Percentiles rank a stretch among this genome's conserved stretches.
Conservation (phyloP, 257 asterid species). For the Primulina tabacum region DNA sequence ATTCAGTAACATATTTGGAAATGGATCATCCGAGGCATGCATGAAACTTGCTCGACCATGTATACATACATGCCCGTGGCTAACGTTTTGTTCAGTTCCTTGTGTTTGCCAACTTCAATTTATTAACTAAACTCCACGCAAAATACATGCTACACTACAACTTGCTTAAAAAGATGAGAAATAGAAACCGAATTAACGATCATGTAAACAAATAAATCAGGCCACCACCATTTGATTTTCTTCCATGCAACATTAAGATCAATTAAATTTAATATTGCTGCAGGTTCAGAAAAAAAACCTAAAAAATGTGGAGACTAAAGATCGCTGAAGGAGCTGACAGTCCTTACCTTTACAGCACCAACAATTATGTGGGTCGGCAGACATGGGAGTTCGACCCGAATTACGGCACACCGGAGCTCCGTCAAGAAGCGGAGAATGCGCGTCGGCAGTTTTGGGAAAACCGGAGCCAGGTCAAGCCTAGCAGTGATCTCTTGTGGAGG, state of each 20-base stretch:
- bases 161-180: background rate
- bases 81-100: no score
- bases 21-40: background rate
- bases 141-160: background rate
- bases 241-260: background rate
- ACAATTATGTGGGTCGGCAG: slow-evolving; percentile 26
- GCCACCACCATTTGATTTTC: background rate
- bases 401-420: slow-evolving; percentile 19
- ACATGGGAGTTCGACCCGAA: slow-evolving; percentile 28
- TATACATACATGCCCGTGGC: no score
- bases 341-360: slow-evolving; percentile 23
- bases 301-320: slow-evolving; percentile 29
- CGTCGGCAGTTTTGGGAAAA: slow-evolving; percentile 19
- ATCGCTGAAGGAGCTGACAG: slow-evolving; percentile 24
- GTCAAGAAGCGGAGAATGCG: slow-evolving; percentile 17
- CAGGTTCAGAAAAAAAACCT: background rate
- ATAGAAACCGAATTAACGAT: background rate
- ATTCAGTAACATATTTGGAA: no score
- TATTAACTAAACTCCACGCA: background rate
- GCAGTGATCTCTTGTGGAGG: slow-evolving; percentile 25
- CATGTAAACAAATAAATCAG: background rate
- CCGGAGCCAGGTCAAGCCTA: slow-evolving; percentile 22
- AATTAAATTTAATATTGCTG: background rate
- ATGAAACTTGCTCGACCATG: background rate
- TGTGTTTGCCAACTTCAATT: no score